These are phyloP conservation scores for Cladosporium sphaerospermum DNA, from an alignment of 2,329 filamentous ascomycete species.

Conservation along the genomic window DNA sequence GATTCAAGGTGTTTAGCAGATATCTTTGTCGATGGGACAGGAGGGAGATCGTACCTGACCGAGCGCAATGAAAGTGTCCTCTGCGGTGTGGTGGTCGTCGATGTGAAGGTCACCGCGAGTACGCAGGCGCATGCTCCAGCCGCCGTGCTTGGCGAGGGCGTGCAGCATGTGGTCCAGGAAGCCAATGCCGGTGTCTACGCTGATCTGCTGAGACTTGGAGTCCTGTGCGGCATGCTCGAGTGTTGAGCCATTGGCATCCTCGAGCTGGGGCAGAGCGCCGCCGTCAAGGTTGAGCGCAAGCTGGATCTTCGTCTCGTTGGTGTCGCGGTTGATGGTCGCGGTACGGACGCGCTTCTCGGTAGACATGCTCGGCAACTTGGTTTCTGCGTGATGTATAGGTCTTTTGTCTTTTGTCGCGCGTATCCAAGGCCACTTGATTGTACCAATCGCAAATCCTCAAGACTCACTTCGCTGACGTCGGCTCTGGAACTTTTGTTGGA, in stretches of 20 bases:
- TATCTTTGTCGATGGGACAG: neutral
- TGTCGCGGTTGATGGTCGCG: slow-evolving; percentile 76
- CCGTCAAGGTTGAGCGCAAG: slow-evolving; percentile 90
- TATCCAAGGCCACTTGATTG: neutral
- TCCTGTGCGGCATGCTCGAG: slow-evolving; percentile 74
- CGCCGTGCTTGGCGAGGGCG: slow-evolving; percentile 88
- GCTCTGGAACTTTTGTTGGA: neutral
- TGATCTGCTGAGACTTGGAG: slow-evolving; percentile 78
- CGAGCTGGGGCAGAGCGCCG: slow-evolving; percentile 49
- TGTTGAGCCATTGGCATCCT: slow-evolving; percentile 49
- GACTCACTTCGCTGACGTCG: neutral
- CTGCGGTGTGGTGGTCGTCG: slow-evolving; percentile 96
- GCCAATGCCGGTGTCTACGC: slow-evolving; percentile 86
- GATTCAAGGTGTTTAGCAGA: slow-evolving; percentile 1
- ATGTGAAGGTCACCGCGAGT: slow-evolving; percentile 90
- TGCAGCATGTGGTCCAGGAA: slow-evolving; percentile 99
- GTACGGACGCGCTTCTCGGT: slow-evolving; percentile 49
- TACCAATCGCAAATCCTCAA: too few relatives aligned
- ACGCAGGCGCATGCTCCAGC: slow-evolving; percentile 79
- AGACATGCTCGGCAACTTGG: slow-evolving; percentile 18
- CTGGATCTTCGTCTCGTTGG: slow-evolving; percentile 97
- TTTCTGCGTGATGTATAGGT: neutral
- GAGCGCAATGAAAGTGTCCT: slow-evolving; percentile 89
- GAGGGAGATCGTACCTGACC: slow-evolving; percentile 42
- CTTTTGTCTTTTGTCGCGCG: neutral